Conservation (phyloP, 2,329 filamentous ascomycete species). For the Metarhizium anisopliae region DNA sequence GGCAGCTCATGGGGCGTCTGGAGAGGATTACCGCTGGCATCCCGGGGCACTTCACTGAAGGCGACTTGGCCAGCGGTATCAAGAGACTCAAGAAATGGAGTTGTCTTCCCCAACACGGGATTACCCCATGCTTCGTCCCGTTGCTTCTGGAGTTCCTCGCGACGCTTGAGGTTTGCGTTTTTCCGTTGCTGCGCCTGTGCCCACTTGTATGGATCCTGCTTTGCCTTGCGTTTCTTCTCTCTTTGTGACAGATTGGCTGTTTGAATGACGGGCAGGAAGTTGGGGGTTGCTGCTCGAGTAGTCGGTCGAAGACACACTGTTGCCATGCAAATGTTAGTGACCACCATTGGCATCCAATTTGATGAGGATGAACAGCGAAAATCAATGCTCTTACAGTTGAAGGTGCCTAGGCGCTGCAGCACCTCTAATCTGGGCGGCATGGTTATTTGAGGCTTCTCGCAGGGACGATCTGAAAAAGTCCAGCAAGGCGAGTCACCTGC, state of each 20-base stretch:
- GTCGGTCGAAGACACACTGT: conserved; percentile 54
- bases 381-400: conserved; percentile 44
- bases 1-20: conserved; percentile 33
- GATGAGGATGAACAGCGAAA: neutral
- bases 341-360: neutral
- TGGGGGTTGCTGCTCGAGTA: conserved; percentile 33
- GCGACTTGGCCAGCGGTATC: conserved; percentile 50
- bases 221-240: conserved; percentile 55
- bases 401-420: conserved; percentile 48
- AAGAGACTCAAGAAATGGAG: conserved; percentile 77
- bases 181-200: conserved; percentile 78
- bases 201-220: conserved; percentile 73
- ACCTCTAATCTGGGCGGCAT: conserved; percentile 62
- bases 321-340: conserved; percentile 10
- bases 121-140: conserved; percentile 62
- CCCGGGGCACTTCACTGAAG: conserved; percentile 24
- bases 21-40: conserved; percentile 32
- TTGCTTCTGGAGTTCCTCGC: conserved; percentile 56
- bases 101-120: conserved; percentile 68
- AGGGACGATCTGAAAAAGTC: neutral
- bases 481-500: neutral
- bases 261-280: conserved; percentile 51
- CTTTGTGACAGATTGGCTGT: conserved; percentile 54
- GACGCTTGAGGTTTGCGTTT: conserved; percentile 70
- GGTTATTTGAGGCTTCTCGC: conserved; percentile 15